Evolutionary conservation across 371 early-diverging fungal species (phyloP), one percentile per base, ranked within the genome.

Genomic region (Cokeromyces recurvatus): DNA sequence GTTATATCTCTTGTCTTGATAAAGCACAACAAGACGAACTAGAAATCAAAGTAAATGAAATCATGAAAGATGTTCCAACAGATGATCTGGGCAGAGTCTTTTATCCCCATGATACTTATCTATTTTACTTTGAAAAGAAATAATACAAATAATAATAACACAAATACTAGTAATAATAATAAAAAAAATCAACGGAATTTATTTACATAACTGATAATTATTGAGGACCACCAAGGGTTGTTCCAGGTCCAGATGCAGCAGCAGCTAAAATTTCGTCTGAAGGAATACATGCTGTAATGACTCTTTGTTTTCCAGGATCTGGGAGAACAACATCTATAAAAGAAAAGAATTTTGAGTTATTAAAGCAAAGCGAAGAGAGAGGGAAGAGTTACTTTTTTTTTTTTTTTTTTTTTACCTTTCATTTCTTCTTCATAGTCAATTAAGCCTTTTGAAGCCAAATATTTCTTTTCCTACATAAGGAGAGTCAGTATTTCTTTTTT

Each of bases 211-310:
- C 11, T 29, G 9, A 11, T 15, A 34, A 6, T 34, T 55, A 44
- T 48, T 55, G 67, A 46, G 73, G 66, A 14, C 46, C 60, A 41
- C 75, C 75, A 4, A 74, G 59, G 7, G 65, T 68, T 11, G 75
- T 74, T 15, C 75, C 75, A 29, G 60, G 62, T 22, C 75, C 75
- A 52, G 62, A 43, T 32, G 75, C 75, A 41, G 75, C 64, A 34
- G 69, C 71, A 39, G 57, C 62, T 34, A 74, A 62, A 16, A 68
- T 29, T 36, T 74, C 71, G 19, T 59, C 54, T 43, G 59, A 50
- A 11, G 59, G 57, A 36, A 71, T 46, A 53, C 71, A 48, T 9
- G 62, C 58, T 16, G 55, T 38, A 10, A 53, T 46, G 1, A 66
- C 69, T 52, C 59, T 55, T 43, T 61, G 63, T 46, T 55, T 62